Conservation (phyloP, 1,139 yeast species). For the Pichia kudriavzevii region DNA sequence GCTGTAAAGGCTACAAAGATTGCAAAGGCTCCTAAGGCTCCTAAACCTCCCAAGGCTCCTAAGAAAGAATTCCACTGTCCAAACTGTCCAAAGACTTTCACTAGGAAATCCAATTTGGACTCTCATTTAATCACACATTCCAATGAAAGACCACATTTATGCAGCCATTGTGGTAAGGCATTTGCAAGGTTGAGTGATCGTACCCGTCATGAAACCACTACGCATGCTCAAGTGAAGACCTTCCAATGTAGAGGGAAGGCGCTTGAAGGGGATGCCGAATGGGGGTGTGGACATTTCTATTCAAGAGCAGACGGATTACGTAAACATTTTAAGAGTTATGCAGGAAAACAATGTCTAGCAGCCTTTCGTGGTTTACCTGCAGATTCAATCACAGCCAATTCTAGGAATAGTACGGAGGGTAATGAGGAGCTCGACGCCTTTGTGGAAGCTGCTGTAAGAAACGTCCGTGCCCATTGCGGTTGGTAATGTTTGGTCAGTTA, state of each 20-base stretch:
- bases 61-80: constrained; percentile 67
- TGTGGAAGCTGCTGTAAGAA: constrained; percentile 11
- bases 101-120: constrained; percentile 86
- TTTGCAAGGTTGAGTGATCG: constrained; percentile 95
- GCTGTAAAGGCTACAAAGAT: neutral
- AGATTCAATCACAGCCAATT: too few relatives aligned
- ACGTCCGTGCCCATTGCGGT: constrained; percentile 12
- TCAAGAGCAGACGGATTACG: constrained; percentile 14
- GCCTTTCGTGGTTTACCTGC: constrained; percentile 6
- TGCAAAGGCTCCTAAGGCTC: neutral
- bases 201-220: constrained; percentile 73
- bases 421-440: too few relatives aligned
- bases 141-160: constrained; percentile 82
- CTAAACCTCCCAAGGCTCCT: neutral
- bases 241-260: constrained; percentile 10
- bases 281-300: constrained; percentile 15
- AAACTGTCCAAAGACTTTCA: constrained; percentile 77
- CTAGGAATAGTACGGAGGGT: too few relatives aligned
- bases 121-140: constrained; percentile 91
- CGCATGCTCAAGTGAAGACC: constrained; percentile 7
- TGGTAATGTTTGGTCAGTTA: too few relatives aligned
- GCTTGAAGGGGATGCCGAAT: constrained; percentile 4
- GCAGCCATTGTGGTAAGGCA: constrained; percentile 84
- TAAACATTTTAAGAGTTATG: constrained; percentile 12
- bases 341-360: constrained; percentile 12